Evolutionary conservation across 73 alveolate species (phyloP).

Genomic region (Effrenium voratum): DNA sequence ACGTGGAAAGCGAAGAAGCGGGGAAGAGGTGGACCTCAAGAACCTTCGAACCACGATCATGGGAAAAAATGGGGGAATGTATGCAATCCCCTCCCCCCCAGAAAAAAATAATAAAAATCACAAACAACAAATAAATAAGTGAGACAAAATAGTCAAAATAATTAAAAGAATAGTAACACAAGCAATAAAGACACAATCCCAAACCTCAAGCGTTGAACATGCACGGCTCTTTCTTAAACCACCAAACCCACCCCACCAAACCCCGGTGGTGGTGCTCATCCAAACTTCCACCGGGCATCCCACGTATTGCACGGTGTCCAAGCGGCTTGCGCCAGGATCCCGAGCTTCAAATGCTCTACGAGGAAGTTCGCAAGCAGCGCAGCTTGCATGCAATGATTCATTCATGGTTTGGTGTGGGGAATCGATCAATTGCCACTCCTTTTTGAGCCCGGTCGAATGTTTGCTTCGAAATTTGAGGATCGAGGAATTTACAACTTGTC

Average conservation of each 20-base stretch:
- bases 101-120: background rate
- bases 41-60: background rate
- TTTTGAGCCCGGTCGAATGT: background rate
- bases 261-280: background rate
- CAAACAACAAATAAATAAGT: background rate
- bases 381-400: background rate
- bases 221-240: background rate
- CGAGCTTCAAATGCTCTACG: constrained; percentile 66
- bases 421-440: too few relatives aligned
- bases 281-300: background rate
- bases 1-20: background rate
- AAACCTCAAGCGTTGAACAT: background rate
- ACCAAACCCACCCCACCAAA: background rate
- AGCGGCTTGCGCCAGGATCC: constrained; percentile 6
- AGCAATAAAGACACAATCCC: background rate
- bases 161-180: background rate
- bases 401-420: too few relatives aligned
- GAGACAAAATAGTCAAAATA: background rate
- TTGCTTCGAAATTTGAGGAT: background rate
- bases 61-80: background rate
- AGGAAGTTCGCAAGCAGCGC: constrained; percentile 60
- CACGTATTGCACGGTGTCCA: background rate
- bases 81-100: background rate
- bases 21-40: background rate
- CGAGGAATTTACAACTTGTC: background rate